A percentile compares a stretch with the other conserved stretches of the same genome.
These are phyloP conservation scores for Cordyceps militaris DNA, from an alignment of 2,329 filamentous ascomycete species.

Conservation along the genomic window DNA sequence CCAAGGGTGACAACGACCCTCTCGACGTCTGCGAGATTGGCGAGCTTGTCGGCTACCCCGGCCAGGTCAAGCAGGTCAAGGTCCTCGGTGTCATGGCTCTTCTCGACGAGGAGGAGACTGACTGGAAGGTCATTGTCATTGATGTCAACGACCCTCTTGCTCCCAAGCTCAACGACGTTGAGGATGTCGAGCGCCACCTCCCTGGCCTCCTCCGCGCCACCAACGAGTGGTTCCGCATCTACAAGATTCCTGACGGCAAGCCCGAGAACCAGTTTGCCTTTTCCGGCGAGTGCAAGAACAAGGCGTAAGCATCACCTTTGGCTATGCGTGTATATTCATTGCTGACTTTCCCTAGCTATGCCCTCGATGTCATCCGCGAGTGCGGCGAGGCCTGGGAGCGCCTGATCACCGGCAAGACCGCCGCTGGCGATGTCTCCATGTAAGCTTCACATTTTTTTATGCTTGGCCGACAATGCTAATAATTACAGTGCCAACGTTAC, in stretches of 20 bases:
- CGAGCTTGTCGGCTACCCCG: slow-evolving; percentile 91
- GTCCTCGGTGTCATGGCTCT: slow-evolving; percentile 98
- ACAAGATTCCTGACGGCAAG: slow-evolving; percentile 99
- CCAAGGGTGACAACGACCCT: slow-evolving; percentile 98
- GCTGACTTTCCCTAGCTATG: slow-evolving; percentile 53
- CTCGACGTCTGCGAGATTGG: slow-evolving; percentile 99
- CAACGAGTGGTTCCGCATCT: slow-evolving; percentile 99
- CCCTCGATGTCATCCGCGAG: slow-evolving; percentile 90
- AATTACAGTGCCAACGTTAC: slow-evolving; percentile 66
- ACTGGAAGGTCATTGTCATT: slow-evolving; percentile 99
- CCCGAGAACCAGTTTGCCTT: slow-evolving; percentile 99
- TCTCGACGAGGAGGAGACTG: slow-evolving; percentile 98
- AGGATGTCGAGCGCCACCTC: slow-evolving; percentile 97
- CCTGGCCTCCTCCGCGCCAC: slow-evolving; percentile 94
- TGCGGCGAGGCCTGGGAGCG: slow-evolving; percentile 96
- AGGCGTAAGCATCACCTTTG: slow-evolving; percentile 53
- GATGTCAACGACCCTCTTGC: slow-evolving; percentile 97
- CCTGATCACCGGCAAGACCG: slow-evolving; percentile 84
- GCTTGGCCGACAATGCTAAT: slow-evolving; percentile 23
- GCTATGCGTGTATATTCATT: slow-evolving; percentile 6
- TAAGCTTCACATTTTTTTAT: slow-evolving; percentile 43
- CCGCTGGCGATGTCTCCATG: slow-evolving; percentile 71
- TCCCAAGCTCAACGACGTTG: slow-evolving; percentile 93
- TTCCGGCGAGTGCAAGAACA: slow-evolving; percentile 99
- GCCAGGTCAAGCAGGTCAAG: slow-evolving; percentile 99